phyloP scores from a whole-genome alignment of 805 yeast species.

The Teunomyces kruisii region DNA sequence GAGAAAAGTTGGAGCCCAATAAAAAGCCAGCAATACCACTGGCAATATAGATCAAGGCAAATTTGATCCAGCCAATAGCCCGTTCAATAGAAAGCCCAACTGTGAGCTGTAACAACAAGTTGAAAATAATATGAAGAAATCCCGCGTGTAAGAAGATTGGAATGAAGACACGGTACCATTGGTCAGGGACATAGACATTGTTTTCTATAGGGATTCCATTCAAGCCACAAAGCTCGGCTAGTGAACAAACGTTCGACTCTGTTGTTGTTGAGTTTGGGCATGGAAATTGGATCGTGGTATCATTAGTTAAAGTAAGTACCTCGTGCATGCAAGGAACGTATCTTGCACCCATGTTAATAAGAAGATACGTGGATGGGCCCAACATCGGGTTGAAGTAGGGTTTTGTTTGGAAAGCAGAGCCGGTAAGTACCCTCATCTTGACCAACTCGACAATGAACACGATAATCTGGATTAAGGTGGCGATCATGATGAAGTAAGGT shows the following conservation, averaged over 20 bases:
- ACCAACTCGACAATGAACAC: conserved; percentile 65
- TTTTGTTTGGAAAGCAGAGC: conserved; percentile 62
- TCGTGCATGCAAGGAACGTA: conserved; percentile 69
- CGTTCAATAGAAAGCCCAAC: conserved; percentile 62
- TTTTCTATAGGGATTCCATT: conserved; percentile 41
- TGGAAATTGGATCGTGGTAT: conserved; percentile 50
- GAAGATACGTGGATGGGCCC: conserved; percentile 68
- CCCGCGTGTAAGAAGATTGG: conserved; percentile 78
- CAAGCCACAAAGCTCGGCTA: conserved; percentile 62
- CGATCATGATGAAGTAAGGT: conserved; percentile 42
- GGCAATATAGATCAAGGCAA: conserved; percentile 53
- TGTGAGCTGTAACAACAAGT: conserved; percentile 57
- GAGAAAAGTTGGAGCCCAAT: conserved; percentile 68
- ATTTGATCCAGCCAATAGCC: conserved; percentile 54
- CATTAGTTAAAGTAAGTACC: conserved; percentile 50
- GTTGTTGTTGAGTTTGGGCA: conserved; percentile 65
- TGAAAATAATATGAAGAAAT: conserved; percentile 63
- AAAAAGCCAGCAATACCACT: conserved; percentile 68
- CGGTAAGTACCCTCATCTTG: conserved; percentile 57
- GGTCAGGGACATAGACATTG: conserved; percentile 48
- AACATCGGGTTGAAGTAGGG: conserved; percentile 79
- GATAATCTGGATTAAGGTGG: conserved; percentile 46
- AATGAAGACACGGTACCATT: conserved; percentile 68
- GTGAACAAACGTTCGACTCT: conserved; percentile 55
- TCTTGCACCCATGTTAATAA: conserved; percentile 69